Evolutionary conservation across 2,329 filamentous ascomycete species (phyloP).

Genomic region (Xylariaceae sp.): DNA sequence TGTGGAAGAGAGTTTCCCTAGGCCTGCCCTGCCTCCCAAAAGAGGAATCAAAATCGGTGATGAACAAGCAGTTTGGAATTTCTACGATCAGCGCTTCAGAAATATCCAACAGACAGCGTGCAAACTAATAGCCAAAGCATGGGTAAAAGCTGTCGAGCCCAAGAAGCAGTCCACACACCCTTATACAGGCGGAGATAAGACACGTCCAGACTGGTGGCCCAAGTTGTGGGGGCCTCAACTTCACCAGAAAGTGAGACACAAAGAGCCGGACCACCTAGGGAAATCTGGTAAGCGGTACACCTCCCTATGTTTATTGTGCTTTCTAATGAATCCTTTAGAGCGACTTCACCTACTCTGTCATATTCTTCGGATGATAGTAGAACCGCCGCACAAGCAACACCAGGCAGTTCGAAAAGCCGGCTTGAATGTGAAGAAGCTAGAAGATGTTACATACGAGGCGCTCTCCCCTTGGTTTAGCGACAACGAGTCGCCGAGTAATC

Average conservation of each 20-base stretch:
- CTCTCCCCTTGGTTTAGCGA: conserved; percentile 65
- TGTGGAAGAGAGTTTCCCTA: conserved; percentile 49
- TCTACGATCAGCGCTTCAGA: conserved; percentile 67
- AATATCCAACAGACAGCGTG: conserved; percentile 73
- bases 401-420: conserved; percentile 58
- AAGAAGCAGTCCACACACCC: conserved; percentile 79
- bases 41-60: conserved; percentile 60
- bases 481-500: conserved; percentile 58
- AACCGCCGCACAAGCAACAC: conserved; percentile 57
- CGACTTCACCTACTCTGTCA: conserved; percentile 64
- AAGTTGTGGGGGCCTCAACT: conserved; percentile 56
- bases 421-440: conserved; percentile 61
- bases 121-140: conserved; percentile 76
- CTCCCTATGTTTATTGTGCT: neutral
- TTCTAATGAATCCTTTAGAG: conserved; percentile 49
- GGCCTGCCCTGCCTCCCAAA: conserved; percentile 46
- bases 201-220: conserved; percentile 72
- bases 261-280: conserved; percentile 75
- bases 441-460: conserved; percentile 63
- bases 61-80: conserved; percentile 58
- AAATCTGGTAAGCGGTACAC: conserved; percentile 61
- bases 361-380: conserved; percentile 63
- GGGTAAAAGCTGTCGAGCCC: conserved; percentile 76
- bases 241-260: conserved; percentile 66
- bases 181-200: conserved; percentile 69